Conservation (phyloP, 176 grass and related monocot genomes). For the Oryza brachyantha region DNA sequence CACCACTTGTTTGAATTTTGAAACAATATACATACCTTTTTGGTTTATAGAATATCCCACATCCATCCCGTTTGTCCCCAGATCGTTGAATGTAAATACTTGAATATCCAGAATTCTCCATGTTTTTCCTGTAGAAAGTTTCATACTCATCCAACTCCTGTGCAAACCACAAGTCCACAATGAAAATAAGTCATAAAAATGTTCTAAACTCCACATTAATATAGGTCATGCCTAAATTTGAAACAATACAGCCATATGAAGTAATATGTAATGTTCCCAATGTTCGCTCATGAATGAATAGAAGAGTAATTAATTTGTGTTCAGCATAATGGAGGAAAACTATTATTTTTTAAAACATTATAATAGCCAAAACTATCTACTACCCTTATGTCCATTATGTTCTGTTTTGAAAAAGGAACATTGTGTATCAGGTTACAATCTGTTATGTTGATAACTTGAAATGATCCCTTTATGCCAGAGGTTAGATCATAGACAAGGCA, state of each 20-base stretch:
- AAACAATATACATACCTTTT: conserved; percentile 42
- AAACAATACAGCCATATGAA: neutral
- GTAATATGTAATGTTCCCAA: neutral
- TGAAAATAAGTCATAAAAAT: conserved; percentile 13
- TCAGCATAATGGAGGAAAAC: neutral
- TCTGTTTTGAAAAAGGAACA: neutral
- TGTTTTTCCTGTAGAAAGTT: conserved; percentile 85
- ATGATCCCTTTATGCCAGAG: neutral
- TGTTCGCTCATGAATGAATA: neutral
- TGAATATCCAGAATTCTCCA: conserved; percentile 83
- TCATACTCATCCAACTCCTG: conserved; percentile 95
- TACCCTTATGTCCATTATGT: neutral
- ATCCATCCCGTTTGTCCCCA: conserved; percentile 81
- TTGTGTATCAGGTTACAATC: neutral
- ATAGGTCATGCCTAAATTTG: neutral
- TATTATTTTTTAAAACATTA: neutral
- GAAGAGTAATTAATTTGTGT: neutral
- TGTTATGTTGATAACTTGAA: neutral
- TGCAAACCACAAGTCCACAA: conserved; percentile 19
- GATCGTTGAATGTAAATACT: conserved; percentile 90
- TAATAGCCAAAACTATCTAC: neutral
- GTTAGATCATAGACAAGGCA: neutral
- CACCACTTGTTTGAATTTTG: neutral
- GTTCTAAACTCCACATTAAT: neutral
- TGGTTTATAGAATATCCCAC: conserved; percentile 88